A percentile compares a stretch with the other conserved stretches of the same genome.
These are phyloP conservation scores for Coccomyxa sp. DNA, from an alignment of 139 green algal species.

Conservation along the genomic window DNA sequence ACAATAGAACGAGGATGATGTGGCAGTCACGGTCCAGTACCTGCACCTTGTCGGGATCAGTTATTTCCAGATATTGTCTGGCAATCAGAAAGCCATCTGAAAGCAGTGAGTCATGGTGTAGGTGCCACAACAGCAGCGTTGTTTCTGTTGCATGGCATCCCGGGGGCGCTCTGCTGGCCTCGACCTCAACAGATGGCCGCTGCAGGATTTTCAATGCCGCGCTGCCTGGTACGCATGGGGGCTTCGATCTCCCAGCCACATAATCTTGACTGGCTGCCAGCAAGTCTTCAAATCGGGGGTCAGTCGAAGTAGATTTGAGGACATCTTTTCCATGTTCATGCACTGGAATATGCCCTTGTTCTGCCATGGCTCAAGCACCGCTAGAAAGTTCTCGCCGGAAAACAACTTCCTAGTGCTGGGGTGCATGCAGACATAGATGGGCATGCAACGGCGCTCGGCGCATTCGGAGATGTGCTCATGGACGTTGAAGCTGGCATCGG, in stretches of 20 bases:
- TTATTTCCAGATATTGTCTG: not conserved
- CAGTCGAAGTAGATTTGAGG: not conserved
- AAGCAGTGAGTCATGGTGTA: constrained; percentile 1
- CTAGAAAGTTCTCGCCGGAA: not conserved
- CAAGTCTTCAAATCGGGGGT: not conserved
- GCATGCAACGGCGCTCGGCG: not conserved
- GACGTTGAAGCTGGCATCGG: constrained; percentile 13
- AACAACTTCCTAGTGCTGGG: not conserved
- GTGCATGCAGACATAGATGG: not conserved
- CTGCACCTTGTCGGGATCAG: not conserved
- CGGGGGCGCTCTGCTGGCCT: constrained; percentile 14
- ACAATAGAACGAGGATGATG: not conserved
- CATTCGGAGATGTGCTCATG: constrained; percentile 25
- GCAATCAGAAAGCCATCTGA: not conserved
- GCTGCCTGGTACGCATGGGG: not conserved
- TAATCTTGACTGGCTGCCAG: not conserved
- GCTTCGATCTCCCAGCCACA: not conserved
- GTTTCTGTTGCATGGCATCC: constrained; percentile 18
- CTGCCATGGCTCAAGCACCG: not conserved
- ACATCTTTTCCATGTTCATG: not conserved
- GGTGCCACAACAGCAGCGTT: constrained; percentile 16
- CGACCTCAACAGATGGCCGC: constrained; percentile 20
- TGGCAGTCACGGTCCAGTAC: not conserved
- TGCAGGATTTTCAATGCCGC: constrained; percentile 13
- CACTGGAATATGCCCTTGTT: not conserved